Percentiles rank a stretch among this genome's conserved stretches.
Conservation (phyloP, 1,284 basidiomycete species). For the Ganoderma multipileum region DNA sequence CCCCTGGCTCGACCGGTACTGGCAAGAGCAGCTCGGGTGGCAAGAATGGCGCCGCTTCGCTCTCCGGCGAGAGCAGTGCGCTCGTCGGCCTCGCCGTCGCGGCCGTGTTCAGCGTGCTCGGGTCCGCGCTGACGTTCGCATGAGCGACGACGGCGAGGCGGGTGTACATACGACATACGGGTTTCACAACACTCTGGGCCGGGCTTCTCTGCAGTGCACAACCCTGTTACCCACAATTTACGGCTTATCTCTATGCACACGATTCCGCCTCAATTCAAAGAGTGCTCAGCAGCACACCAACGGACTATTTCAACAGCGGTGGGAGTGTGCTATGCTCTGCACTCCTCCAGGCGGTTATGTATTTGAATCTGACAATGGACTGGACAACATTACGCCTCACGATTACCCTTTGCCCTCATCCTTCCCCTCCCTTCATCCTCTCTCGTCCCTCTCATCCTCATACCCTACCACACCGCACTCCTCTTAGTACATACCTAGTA, state of each 20-base stretch:
- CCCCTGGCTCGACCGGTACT: slow-evolving; percentile 38
- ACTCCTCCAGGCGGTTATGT: not conserved
- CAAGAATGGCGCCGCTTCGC: slow-evolving; percentile 16
- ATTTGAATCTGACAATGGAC: not conserved
- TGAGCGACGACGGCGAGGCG: slow-evolving; percentile 26
- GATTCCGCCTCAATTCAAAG: not conserved
- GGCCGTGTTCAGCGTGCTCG: slow-evolving; percentile 40
- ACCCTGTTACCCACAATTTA: not conserved
- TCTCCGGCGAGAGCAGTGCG: slow-evolving; percentile 43
- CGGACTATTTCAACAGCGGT: not conserved
- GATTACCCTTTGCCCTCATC: not conserved
- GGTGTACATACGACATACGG: not conserved
- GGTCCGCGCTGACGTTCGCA: slow-evolving; percentile 39
- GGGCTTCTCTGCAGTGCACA: not conserved
- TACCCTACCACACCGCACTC: not conserved
- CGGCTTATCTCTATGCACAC: not conserved
- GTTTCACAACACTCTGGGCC: not conserved
- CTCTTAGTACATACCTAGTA: slow-evolving; percentile 4
- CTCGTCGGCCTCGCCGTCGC: slow-evolving; percentile 51
- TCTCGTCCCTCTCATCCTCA: not conserved
- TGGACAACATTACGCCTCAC: not conserved
- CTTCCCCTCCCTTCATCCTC: not conserved
- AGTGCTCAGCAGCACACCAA: not conserved
- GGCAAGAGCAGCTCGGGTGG: slow-evolving; percentile 25
- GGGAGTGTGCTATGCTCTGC: not conserved